Evolutionary conservation across 169 alveolate species (phyloP).

Genomic region (Prorocentrum cordatum): DNA sequence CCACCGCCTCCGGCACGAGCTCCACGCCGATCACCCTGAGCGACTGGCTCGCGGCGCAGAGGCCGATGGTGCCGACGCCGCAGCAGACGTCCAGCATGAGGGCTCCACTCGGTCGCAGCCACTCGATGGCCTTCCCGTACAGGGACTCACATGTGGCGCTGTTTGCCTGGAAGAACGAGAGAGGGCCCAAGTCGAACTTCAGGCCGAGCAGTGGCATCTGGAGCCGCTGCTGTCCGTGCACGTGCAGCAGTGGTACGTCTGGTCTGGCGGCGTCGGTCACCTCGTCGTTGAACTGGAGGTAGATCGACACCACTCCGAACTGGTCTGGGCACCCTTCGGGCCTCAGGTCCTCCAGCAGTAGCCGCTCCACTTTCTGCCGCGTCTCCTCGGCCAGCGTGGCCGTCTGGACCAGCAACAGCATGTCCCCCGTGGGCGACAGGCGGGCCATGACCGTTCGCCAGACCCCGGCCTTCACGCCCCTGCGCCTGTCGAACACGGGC

Average conservation of each 20-base stretch:
- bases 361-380: background rate
- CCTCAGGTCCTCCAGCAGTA: background rate
- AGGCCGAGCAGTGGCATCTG: background rate
- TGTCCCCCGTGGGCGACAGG: background rate
- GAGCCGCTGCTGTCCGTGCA: background rate
- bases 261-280: background rate
- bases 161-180: background rate
- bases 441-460: background rate
- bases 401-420: background rate
- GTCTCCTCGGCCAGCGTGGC: background rate
- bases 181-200: background rate
- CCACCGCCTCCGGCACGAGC: too few species aligned
- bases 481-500: too few species aligned
- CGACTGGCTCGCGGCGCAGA: too few species aligned
- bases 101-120: background rate
- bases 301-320: background rate
- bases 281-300: background rate
- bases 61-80: background rate
- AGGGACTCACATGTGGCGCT: background rate
- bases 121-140: background rate
- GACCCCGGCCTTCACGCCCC: too few species aligned
- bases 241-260: background rate
- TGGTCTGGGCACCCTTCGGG: too few species aligned
- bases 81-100: background rate
- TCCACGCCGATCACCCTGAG: too few species aligned